Evolutionary conservation across 2,329 filamentous ascomycete species (phyloP).

Genomic region (Thielaviopsis punctulata): DNA sequence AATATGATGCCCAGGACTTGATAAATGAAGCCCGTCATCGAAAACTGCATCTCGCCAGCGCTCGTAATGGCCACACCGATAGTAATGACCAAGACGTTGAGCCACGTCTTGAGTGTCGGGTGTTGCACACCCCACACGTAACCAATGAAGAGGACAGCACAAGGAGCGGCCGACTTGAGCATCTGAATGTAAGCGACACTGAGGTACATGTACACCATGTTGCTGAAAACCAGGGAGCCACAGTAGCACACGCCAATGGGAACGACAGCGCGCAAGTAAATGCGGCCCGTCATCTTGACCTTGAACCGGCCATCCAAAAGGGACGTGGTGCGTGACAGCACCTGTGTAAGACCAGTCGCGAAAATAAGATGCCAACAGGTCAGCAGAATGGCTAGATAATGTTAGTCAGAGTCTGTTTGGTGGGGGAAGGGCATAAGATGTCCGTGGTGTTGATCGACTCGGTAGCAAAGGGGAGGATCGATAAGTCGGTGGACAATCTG

Average conservation of each 20-base stretch:
- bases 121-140: conserved; percentile 39
- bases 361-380: conserved; percentile 54
- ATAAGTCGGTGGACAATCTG: background rate
- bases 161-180: conserved; percentile 51
- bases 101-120: conserved; percentile 26
- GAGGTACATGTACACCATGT: conserved; percentile 50
- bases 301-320: conserved; percentile 46
- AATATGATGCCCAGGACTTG: conserved; percentile 63
- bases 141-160: conserved; percentile 47
- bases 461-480: background rate
- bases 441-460: background rate
- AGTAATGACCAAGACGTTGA: conserved; percentile 35
- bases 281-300: conserved; percentile 40
- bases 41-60: conserved; percentile 51
- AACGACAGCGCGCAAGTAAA: conserved; percentile 46
- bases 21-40: conserved; percentile 45
- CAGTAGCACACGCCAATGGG: conserved; percentile 51
- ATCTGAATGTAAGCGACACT: conserved; percentile 55
- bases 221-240: conserved; percentile 47
- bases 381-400: conserved; percentile 32
- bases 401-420: background rate
- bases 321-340: conserved; percentile 45
- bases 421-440: background rate
- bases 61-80: conserved; percentile 34
- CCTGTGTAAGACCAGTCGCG: conserved; percentile 46